phyloP scores from a whole-genome alignment of 2,329 filamentous ascomycete species.

The Diplodia sapinea region DNA sequence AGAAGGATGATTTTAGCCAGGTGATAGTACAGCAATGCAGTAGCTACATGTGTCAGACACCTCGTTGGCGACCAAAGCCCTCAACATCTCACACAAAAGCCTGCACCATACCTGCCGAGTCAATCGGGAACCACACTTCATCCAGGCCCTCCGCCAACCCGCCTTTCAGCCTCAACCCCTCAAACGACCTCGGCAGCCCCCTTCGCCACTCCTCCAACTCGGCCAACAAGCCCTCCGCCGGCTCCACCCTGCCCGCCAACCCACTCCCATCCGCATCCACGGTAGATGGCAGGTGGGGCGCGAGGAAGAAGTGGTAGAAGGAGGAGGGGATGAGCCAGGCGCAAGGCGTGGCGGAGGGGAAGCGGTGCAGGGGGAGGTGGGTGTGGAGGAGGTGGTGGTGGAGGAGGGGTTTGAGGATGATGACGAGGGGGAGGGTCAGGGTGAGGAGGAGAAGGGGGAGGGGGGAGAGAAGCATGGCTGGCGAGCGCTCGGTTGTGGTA shows the following conservation, averaged over 20 bases:
- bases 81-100: not conserved
- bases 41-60: not conserved
- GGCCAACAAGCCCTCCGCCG: not conserved
- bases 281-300: conserved; percentile 43
- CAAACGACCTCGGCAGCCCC: not conserved
- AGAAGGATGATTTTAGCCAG: not conserved
- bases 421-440: not conserved
- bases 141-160: not conserved
- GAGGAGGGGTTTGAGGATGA: not conserved
- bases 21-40: not conserved
- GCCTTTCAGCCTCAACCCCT: not conserved
- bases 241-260: not conserved
- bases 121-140: not conserved
- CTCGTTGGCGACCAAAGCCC: not conserved
- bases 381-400: not conserved
- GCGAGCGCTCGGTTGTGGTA: no score
- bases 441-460: not conserved
- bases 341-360: conserved; percentile 51
- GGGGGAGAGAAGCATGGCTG: not conserved
- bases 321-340: conserved; percentile 49
- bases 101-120: not conserved
- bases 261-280: not conserved
- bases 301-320: conserved; percentile 50
- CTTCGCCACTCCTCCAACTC: not conserved
- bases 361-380: not conserved